These are phyloP conservation scores for Effrenium voratum DNA, from an alignment of 73 alveolate species.

Conservation along the genomic window DNA sequence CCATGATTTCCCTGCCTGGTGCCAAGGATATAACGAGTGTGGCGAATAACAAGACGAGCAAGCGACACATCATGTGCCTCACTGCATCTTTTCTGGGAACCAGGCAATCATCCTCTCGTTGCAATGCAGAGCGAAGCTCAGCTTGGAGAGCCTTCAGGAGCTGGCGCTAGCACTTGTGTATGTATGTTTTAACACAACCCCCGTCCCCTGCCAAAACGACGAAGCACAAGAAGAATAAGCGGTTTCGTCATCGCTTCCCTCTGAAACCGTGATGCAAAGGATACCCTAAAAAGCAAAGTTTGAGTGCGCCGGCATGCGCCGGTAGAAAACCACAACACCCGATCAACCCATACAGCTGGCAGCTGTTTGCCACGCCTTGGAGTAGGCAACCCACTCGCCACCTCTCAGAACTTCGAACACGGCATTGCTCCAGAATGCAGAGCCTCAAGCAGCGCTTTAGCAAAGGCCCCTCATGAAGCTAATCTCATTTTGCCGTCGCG, in stretches of 20 bases:
- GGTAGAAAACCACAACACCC: too few relatives aligned
- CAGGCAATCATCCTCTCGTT: slow-evolving; percentile 58
- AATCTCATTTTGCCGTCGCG: too few relatives aligned
- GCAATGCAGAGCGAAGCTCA: slow-evolving; percentile 40
- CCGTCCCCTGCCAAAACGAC: neutral
- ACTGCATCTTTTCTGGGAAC: neutral
- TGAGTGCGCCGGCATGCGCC: too few relatives aligned
- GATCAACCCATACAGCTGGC: too few relatives aligned
- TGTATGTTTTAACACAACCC: neutral
- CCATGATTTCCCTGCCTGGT: slow-evolving; percentile 63
- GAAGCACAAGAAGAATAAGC: neutral
- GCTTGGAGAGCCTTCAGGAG: slow-evolving; percentile 41
- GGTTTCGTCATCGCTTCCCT: neutral
- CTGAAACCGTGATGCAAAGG: too few relatives aligned
- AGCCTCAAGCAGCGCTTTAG: neutral
- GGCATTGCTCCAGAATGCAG: slow-evolving; percentile 57
- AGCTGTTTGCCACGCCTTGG: slow-evolving; percentile 15
- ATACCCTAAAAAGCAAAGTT: too few relatives aligned
- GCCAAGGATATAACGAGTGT: neutral
- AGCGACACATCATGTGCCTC: too few relatives aligned
- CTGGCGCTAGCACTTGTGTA: neutral
- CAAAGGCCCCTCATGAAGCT: too few relatives aligned
- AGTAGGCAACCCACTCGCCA: slow-evolving; percentile 29
- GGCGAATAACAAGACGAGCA: neutral
- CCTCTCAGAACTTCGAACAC: slow-evolving; percentile 41